Evolutionary conservation across 768 basidiomycete genomes (phyloP), one percentile per base, ranked within the genome.

Genomic region (Auriscalpium microsporum): DNA sequence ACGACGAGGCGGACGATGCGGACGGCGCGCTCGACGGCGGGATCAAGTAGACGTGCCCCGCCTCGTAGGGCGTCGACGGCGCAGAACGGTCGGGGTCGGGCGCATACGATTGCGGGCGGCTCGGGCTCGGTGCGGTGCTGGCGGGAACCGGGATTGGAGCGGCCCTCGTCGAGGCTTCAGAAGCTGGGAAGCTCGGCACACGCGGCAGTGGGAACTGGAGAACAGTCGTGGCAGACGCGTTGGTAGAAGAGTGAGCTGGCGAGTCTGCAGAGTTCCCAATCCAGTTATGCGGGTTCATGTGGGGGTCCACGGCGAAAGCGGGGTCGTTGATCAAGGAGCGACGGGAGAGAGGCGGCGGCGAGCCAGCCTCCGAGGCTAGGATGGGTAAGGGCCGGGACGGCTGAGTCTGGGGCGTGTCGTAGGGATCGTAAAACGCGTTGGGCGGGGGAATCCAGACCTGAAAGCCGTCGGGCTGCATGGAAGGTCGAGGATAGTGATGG

Each of bases 231-330:
- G 28, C 28, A 28, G 28, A 28, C 28, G 28, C 7, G 28, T 28
- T 28, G 1, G 28, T 28, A 28, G 5, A 28, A 17, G 40, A 42
- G 3, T 4, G 40, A 42, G 40, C 4, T 13, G 13, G 40, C 14
- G 40, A 14, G 2, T 42, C 40, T 21, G 21, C 21, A 21, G 2
- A 42, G 40, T 42, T 42, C 14, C 17, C 14, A 4, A 3, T 13
- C 40, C 40, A 57, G 21, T 68, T 64, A 48, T 68, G 55, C 8
- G 66, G 70, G 54, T 72, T 69, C 34, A 45, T 47, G 36, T 56
- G 58, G n/a, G 69, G 69, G 61, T 71, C 68, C 40, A 55, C 50
- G 23, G 71, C 67, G 62, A 72, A 72, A 11, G 70, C 71, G 36
- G 69, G 70, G 54, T 72, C 71, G 28, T 64, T 53, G 48, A 17